Evolutionary conservation across 306 rosid species (phyloP), one percentile per base, ranked within the genome.

Genomic region (Gleditsia sinensis): DNA sequence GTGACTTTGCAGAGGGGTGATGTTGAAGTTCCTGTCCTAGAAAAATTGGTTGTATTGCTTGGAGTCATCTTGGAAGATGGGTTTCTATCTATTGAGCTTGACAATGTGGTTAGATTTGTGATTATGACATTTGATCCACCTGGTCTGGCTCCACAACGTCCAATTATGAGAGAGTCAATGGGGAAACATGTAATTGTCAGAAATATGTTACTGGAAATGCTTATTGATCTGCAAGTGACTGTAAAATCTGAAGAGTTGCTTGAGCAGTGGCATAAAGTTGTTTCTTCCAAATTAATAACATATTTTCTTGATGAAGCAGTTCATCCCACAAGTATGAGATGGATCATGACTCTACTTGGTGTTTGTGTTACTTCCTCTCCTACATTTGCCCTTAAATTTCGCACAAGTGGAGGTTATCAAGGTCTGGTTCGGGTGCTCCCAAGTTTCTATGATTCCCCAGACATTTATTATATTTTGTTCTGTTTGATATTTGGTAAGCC

Each of bases 271-370:
- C 98, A 95, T 83, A 95, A 92, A 84, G 76, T 87, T 82, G 99
- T 95, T 72, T 95, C 99, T 11, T 95, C 99, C 13, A 95, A 95
- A 82, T 77, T 95, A 85, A 89, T 95, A 48, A 95, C 99, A 28
- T 95, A 90, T 85, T 95, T 90, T 89, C 97, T 95, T 74, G 99
- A 95, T 71, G 99, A 95, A 87, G 93, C 92, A 46, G 96, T 87
- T 74, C 99, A 95, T 78, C 99, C 99, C 53, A 86, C 98, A 42
- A 95, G 99, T 82, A 95, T 95, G 99, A 90, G 99, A 87, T 95
- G 99, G 99, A 80, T 95, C 85, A 95, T 95, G 94, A 95, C 99
- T 74, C 91, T 95, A 59, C 99, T 95, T 83, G 99, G 99, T 51
- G 95, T 95, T 60, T 95, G 98, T 87, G 86, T 95, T 67, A 86